Conservation (phyloP, 345 rosid species). For the Eucalyptus pumila region DNA sequence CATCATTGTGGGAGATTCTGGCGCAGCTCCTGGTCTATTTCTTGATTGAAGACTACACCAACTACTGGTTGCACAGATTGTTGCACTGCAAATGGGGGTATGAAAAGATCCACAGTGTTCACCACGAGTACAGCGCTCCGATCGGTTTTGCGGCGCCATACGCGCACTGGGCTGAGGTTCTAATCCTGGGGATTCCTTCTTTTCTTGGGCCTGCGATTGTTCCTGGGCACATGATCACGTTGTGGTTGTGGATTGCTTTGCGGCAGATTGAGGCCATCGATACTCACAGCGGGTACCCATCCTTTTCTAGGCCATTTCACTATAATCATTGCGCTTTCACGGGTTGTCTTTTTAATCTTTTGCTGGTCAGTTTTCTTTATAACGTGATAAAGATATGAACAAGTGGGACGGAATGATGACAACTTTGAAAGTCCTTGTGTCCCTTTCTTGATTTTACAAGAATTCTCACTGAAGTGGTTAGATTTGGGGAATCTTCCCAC, state of each 20-base stretch:
- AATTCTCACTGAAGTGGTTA: background rate
- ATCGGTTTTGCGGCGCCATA: slow-evolving; percentile 83
- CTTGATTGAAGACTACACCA: slow-evolving; percentile 70
- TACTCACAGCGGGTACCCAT: slow-evolving; percentile 83
- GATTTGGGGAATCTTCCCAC: background rate
- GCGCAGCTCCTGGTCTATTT: slow-evolving; percentile 65
- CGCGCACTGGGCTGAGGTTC: slow-evolving; percentile 89
- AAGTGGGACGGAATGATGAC: background rate
- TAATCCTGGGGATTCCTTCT: slow-evolving; percentile 90
- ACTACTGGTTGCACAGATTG: slow-evolving; percentile 84
- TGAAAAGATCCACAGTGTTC: slow-evolving; percentile 79
- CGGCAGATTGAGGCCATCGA: slow-evolving; percentile 88
- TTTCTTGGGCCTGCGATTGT: slow-evolving; percentile 85
- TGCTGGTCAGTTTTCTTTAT: background rate
- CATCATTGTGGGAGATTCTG: slow-evolving; percentile 54
- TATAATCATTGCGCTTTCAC: background rate
- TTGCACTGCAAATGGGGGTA: slow-evolving; percentile 86
- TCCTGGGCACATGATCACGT: slow-evolving; percentile 92
- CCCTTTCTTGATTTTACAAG: background rate
- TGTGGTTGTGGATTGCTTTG: slow-evolving; percentile 85
- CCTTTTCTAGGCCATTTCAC: background rate
- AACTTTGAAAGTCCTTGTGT: background rate
- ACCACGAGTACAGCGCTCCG: slow-evolving; percentile 84
- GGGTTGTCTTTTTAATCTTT: background rate
- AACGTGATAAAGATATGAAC: background rate